Evolutionary conservation across 441 rosid species (phyloP).

Genomic region (Biscutella auriculata): DNA sequence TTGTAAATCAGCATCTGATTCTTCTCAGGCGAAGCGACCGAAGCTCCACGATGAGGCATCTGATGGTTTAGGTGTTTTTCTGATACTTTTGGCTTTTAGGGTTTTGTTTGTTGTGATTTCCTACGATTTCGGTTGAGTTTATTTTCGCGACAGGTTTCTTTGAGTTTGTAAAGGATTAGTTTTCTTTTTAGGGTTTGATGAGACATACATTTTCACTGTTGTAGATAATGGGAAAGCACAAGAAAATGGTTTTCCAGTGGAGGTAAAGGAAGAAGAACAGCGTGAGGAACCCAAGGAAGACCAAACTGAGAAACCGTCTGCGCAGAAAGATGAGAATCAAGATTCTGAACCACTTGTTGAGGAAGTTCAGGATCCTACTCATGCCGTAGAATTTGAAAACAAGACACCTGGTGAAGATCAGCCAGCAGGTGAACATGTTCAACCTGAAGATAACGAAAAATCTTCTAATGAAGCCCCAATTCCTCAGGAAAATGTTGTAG

Average conservation of each 20-base stretch:
- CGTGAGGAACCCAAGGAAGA: too few relatives aligned
- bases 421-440: constrained; percentile 23
- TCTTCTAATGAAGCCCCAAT: constrained; percentile 18
- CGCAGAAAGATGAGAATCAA: constrained; percentile 4
- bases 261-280: too few relatives aligned
- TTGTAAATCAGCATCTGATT: constrained; percentile 12
- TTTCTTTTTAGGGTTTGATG: background rate
- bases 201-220: background rate
- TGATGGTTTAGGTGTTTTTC: constrained; percentile 36
- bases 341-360: constrained; percentile 11
- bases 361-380: constrained; percentile 12
- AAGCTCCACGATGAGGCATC: constrained; percentile 34
- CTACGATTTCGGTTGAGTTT: too few relatives aligned
- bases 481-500: constrained; percentile 21
- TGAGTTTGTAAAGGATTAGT: too few relatives aligned
- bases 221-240: constrained; percentile 17
- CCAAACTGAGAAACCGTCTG: background rate
- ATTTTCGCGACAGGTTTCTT: too few relatives aligned
- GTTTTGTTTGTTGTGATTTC: too few relatives aligned
- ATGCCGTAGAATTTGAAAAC: constrained; percentile 6
- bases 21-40: constrained; percentile 48
- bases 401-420: too few relatives aligned
- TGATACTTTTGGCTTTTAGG: too few relatives aligned
- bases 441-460: constrained; percentile 16
- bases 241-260: too few relatives aligned